phyloP scores from a whole-genome alignment of 2,329 filamentous ascomycete genomes.

The Lasiodiplodia gonubiensis region DNA sequence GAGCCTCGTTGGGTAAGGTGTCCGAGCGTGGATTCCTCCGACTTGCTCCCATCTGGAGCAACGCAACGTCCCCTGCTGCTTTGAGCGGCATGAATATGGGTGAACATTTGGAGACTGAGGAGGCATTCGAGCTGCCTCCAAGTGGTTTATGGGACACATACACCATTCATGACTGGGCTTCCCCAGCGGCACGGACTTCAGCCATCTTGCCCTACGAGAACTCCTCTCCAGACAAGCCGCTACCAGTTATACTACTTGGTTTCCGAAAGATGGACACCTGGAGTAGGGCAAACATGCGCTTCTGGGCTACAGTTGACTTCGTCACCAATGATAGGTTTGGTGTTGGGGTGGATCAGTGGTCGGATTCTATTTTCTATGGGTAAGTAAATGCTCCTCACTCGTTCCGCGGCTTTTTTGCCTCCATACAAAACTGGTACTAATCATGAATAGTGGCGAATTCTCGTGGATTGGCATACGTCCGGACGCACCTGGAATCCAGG shows the following conservation, averaged over 20 bases:
- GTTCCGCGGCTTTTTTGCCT: no score
- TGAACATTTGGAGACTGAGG: not conserved
- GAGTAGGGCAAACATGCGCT: not conserved
- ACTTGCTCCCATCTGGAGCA: not conserved
- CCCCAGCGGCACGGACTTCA: not conserved
- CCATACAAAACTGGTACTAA: no score
- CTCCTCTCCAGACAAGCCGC: not conserved
- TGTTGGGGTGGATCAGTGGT: not conserved
- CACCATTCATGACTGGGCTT: not conserved
- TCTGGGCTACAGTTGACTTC: not conserved
- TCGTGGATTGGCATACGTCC: not conserved
- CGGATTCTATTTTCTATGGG: not conserved
- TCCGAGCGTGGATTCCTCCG: not conserved
- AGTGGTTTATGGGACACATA: not conserved
- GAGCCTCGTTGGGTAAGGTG: not conserved
- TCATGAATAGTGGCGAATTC: not conserved
- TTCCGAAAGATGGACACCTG: not conserved
- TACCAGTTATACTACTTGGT: not conserved
- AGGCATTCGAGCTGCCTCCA: not conserved
- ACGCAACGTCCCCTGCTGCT: not conserved
- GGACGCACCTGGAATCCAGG: not conserved
- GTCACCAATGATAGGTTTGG: not conserved
- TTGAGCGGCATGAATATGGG: not conserved
- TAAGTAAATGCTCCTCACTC: not conserved
- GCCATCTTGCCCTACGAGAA: not conserved